Base-by-base conservation (phyloP, 2,329 filamentous ascomycete genomes). In the Colletotrichum sp. region DNA sequence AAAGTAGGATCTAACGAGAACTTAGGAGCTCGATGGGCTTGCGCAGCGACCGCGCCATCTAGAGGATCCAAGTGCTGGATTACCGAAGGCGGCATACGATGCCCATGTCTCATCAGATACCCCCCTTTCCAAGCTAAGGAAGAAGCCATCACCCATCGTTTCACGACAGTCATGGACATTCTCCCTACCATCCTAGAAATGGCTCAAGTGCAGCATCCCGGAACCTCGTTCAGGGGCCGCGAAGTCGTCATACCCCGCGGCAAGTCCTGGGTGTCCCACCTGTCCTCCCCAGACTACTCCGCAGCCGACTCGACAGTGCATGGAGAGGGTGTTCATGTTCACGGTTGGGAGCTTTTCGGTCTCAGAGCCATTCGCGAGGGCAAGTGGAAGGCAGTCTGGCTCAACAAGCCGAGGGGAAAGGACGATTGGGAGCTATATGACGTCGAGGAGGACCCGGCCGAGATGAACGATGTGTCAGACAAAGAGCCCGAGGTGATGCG, bases 361-460 rank as follows among this genome's bases (percentile, higher is more conserved):
- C 86, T 87, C 6, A 78, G 77, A 4, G 91, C 91, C 0, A 86
- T 91, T 28, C 88, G 90, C 58, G 88, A 88, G 69, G 89, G 87
- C 9, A 86, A 90, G 78, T 92, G 88, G 86, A 92, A 91, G 80
- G 89, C 89, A 7, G 87, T 90, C 58, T 91, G 89, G 79, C 89
- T 91, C 66, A 89, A 89, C 2, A 89, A 88, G 71, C 89, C 87
- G 25, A 79, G 80, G 68, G 81, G 78, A 22, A 25, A 90, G 0
- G 89, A 90, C 79, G 86, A 86, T 30, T 92, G 90, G 90, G 88
- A 92, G 81, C 81, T 92, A 52, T 92, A 91, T 79, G 87, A 91
- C 78, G 83, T 92, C 3, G 81, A 79, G 8, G 82, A 82, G 2
- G 90, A 92, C 76, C 88, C 88, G 55, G 67, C 67, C 34, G 67